These are phyloP conservation scores for Penicillium sp. DNA, from an alignment of 2,329 filamentous ascomycete genomes.

Conservation along the genomic window DNA sequence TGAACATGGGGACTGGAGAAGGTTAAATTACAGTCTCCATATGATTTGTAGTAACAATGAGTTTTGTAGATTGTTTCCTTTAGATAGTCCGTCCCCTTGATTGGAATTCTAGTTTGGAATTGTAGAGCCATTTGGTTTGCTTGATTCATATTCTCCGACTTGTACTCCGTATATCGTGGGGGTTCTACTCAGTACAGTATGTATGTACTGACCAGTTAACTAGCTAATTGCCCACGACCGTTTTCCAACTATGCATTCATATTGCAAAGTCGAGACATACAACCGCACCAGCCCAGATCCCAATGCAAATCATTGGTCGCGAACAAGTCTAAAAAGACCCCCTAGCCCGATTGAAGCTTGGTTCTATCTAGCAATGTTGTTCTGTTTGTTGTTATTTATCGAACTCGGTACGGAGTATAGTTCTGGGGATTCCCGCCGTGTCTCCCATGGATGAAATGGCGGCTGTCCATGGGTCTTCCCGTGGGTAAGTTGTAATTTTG, in stretches of 20 bases:
- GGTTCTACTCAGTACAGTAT: not conserved
- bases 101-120: not conserved
- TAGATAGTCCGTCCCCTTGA: not conserved
- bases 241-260: not conserved
- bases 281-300: constrained; percentile 3
- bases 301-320: not conserved
- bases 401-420: not conserved
- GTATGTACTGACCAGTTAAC: not conserved
- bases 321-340: not conserved
- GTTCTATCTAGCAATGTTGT: not conserved
- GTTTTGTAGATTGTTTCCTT: not conserved
- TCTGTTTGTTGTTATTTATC: constrained; percentile 4
- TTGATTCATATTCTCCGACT: not conserved
- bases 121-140: not conserved
- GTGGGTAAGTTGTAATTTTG: not conserved
- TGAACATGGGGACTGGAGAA: not conserved
- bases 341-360: not conserved
- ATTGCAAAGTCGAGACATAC: constrained; percentile 1
- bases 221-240: not conserved
- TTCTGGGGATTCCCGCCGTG: not conserved
- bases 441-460: constrained; percentile 2
- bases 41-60: too few species aligned
- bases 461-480: not conserved
- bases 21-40: not conserved
- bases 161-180: not conserved